Evolutionary conservation across 2,329 filamentous ascomycete genomes (phyloP), one percentile per base, ranked within the genome.

Genomic region (Pseudogymnoascus sp.): DNA sequence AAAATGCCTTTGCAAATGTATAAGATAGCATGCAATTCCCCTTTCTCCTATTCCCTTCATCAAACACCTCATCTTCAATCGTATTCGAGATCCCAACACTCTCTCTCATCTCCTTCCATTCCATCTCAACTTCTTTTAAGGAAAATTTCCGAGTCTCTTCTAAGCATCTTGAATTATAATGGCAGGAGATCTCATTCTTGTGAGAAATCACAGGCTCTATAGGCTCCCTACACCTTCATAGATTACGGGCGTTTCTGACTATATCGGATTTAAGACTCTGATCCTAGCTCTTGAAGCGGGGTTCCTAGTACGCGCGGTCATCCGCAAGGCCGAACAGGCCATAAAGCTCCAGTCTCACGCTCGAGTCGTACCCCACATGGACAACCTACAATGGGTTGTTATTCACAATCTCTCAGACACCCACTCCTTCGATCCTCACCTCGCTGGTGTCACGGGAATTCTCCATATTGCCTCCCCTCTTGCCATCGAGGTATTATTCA

Each of bases 391-490:
- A 44, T 68, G 53, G 33, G 47, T 56, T 26, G 35, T 67, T 35
- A 64, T 68, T 40, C 66, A 60, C 4, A 42, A 67, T 44, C 59
- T 68, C 6, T 62, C 62, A 59, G 29, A 65, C 5, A 61, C 42
- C 6, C 8, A 61, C 38, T 63, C 64, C 26, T 66, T 65, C 38
- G 63, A 65, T 40, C 8, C 24, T 53, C 31, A 61, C 16, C 62
- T 66, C 31, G 40, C 59, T 14, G 56, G 61, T 61, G 62, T 64
- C 7, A 64, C 37, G 11, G 65, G 62, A 33, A 64, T 67, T 50
- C 33, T 68, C 19, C 67, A 68, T 47, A 13, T 64, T 14, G 65
- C 65, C 8, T 69, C 63, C 10, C 65, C 64, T n/a, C 10, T 16
- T 56, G 61, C 64, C 35, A 59, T 33, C 37, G 62, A 62, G 38